Conservation (phyloP, 192 early-diverging fungal genomes). For the Gigaspora rosea region DNA sequence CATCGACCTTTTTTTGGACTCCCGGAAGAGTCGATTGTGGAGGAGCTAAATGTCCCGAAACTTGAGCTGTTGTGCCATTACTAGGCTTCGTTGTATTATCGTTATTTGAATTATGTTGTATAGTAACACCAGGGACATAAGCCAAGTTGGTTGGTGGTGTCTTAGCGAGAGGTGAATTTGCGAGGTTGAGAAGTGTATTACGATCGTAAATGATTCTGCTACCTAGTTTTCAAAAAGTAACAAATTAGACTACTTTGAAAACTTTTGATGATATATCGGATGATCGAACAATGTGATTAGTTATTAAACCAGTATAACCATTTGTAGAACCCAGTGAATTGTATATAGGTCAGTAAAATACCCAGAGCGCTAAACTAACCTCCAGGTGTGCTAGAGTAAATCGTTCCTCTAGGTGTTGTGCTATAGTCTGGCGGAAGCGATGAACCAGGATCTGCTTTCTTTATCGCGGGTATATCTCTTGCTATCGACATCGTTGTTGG, state of each 20-base stretch:
- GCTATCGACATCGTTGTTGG: constrained; percentile 6
- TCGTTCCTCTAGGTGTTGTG: constrained; percentile 62
- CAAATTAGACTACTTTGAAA: background rate
- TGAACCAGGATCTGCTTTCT: constrained; percentile 51
- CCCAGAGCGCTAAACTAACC: constrained; percentile 32
- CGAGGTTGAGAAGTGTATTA: constrained; percentile 58
- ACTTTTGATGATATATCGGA: background rate
- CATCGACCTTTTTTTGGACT: background rate
- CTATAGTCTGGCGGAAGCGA: constrained; percentile 57
- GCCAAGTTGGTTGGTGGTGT: constrained; percentile 60
- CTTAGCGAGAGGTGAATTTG: constrained; percentile 61
- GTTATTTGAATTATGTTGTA: constrained; percentile 17
- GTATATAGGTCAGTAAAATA: background rate
- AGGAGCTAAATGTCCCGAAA: constrained; percentile 22
- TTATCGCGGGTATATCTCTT: constrained; percentile 42
- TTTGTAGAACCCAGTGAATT: background rate
- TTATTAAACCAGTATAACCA: background rate
- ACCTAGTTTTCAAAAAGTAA: constrained; percentile 41
- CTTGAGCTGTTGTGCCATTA: background rate
- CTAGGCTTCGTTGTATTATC: constrained; percentile 19
- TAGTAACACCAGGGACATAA: constrained; percentile 65
- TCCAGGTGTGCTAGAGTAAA: constrained; percentile 64
- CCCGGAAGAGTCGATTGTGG: background rate
- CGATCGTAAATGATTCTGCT: constrained; percentile 69
- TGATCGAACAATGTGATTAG: background rate